phyloP scores from a whole-genome alignment of 2,329 filamentous ascomycete genomes.

The Ploettnerulaceae sp. region DNA sequence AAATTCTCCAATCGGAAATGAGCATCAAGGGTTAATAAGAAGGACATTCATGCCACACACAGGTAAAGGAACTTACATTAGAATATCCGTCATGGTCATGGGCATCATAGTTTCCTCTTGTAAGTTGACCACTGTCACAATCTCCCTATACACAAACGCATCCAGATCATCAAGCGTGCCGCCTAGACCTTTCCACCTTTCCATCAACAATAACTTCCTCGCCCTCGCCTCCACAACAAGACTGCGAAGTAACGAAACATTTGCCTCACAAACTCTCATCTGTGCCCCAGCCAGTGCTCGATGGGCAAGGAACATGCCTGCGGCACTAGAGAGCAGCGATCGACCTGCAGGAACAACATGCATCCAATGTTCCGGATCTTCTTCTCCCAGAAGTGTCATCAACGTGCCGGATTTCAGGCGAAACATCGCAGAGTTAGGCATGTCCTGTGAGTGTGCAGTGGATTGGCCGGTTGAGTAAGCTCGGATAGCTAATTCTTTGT shows the following conservation, averaged over 20 bases:
- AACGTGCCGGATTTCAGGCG: background rate
- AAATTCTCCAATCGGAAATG: background rate
- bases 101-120: background rate
- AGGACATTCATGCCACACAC: background rate
- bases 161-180: background rate
- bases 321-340: background rate
- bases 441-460: background rate
- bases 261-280: slow-evolving; percentile 1
- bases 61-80: background rate
- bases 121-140: background rate
- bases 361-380: slow-evolving; percentile 1
- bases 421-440: background rate
- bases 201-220: background rate
- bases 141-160: background rate
- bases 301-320: background rate
- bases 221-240: background rate
- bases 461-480: background rate
- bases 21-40: background rate
- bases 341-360: background rate
- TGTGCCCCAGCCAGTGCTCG: background rate
- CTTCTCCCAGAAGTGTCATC: background rate
- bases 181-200: background rate
- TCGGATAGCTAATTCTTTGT: background rate
- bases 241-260: background rate
- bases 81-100: background rate